Base-by-base conservation (phyloP, 2,329 filamentous ascomycete genomes). In the Aspergillus terreus region DNA sequence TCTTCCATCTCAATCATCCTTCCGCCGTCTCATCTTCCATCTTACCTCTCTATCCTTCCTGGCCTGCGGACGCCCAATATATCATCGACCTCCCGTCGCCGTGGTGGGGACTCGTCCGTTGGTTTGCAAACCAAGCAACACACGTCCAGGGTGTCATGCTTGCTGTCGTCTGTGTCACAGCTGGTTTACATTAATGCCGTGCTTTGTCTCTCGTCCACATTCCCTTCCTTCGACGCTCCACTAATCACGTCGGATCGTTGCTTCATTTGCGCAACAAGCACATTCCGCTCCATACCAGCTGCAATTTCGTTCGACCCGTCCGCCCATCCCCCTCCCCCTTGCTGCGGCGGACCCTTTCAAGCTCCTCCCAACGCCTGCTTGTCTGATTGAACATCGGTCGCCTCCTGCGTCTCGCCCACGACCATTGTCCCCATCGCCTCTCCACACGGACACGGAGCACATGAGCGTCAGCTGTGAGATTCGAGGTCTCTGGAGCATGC, bases 401-500 rank as follows among this genome's bases (percentile, higher is more conserved):
- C 44, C 46, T 41, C 56, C 48, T 49, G 35, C 52, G 47, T 46
- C 51, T 38, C 42, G 44, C 62, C 23, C 23, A 23, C 23, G 23
- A 59, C 62, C 61, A 60, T 61, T 61, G 57, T 59, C 55, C 52
- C 61, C 58, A 58, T 19, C 17, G 57, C 53, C 55, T 50, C 53
- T 57, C 58, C 59, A 51, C 27, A 58, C 56, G 15, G 14, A 58
- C 58, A 64, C 56, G 59, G 58, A 58, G 62, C 66, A 63, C 60
- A 69, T 68, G 66, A 71, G 62, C 63, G 59, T 62, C 62, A 69
- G 66, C 63, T 63, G 62, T 67, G 61, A 58, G 56, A 58, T 66
- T 66, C 60, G 63, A 67, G 62, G 64, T 71, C 70, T 63, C 64
- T 69, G 64, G 66, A 67, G 68, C 66, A 71, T 71, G 69, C 68